A percentile compares a stretch with the other conserved stretches of the same genome.
Conservation (phyloP, 2,329 filamentous ascomycete species). For the Penicillium corylophilum region DNA sequence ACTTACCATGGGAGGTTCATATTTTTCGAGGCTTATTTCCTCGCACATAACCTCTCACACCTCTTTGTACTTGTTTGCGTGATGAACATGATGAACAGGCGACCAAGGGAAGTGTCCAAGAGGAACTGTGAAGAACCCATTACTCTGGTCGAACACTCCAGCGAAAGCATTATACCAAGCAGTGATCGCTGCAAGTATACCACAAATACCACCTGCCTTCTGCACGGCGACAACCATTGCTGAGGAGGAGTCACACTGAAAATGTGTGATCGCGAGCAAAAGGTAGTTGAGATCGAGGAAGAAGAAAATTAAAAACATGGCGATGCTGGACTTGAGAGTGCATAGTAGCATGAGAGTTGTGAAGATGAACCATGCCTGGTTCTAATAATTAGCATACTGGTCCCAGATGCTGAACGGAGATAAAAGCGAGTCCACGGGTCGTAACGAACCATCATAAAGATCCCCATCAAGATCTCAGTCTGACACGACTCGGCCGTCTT, state of each 20-base stretch:
- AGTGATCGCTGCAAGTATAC: conserved; percentile 16
- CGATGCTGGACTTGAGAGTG: conserved; percentile 19
- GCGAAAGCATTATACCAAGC: conserved; percentile 25
- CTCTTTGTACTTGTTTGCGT: conserved; percentile 10
- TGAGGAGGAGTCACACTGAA: conserved; percentile 11
- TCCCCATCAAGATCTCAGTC: conserved; percentile 16
- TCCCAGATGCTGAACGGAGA: neutral
- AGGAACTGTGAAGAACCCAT: conserved; percentile 19
- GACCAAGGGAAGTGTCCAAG: conserved; percentile 24
- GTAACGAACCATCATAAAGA: conserved; percentile 21
- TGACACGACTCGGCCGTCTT: conserved; percentile 1
- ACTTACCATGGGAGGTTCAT: neutral
- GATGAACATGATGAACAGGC: conserved; percentile 10
- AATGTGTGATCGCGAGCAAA: conserved; percentile 18
- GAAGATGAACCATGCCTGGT: conserved; percentile 25
- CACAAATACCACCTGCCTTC: conserved; percentile 16
- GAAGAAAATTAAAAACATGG: conserved; percentile 22
- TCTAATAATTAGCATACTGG: neutral
- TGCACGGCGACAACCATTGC: conserved; percentile 5
- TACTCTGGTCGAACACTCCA: conserved; percentile 15
- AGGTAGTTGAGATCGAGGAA: conserved; percentile 26
- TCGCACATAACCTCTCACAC: neutral
- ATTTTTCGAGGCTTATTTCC: neutral
- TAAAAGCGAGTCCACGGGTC: neutral
- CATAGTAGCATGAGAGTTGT: conserved; percentile 24